phyloP scores from a whole-genome alignment of 352 stramenopile species.

The Phytophthora europaea region DNA sequence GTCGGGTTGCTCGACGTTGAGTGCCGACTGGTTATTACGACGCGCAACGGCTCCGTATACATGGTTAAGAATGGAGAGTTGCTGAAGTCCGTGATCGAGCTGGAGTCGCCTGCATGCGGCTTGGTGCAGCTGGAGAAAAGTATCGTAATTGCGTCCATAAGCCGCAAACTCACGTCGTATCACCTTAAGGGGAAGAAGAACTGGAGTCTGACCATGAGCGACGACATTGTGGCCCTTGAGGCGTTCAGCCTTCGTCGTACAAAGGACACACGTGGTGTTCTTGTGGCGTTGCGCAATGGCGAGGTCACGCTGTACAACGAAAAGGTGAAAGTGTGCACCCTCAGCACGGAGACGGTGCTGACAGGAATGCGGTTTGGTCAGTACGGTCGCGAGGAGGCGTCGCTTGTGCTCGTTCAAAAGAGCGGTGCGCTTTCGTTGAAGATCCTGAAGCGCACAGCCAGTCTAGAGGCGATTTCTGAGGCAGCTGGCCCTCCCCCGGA shows the following conservation, averaged over 20 bases:
- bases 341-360: slow-evolving; percentile 70
- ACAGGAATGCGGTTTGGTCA: slow-evolving; percentile 90
- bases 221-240: slow-evolving; percentile 87
- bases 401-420: slow-evolving; percentile 84
- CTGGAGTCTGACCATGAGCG: slow-evolving; percentile 87
- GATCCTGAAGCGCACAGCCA: slow-evolving; percentile 91
- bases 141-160: slow-evolving; percentile 91
- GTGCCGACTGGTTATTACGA: slow-evolving; percentile 88
- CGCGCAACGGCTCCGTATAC: slow-evolving; percentile 87
- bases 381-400: slow-evolving; percentile 91
- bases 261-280: slow-evolving; percentile 79
- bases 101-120: slow-evolving; percentile 81
- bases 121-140: slow-evolving; percentile 86
- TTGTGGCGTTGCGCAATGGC: slow-evolving; percentile 88
- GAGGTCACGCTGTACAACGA: slow-evolving; percentile 92
- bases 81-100: slow-evolving; percentile 87
- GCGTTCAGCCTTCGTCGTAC: slow-evolving; percentile 76
- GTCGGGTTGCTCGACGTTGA: slow-evolving; percentile 86
- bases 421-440: slow-evolving; percentile 85
- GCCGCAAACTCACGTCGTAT: slow-evolving; percentile 88
- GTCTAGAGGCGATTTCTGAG: slow-evolving; percentile 79
- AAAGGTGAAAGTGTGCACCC: slow-evolving; percentile 84
- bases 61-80: slow-evolving; percentile 94
- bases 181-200: slow-evolving; percentile 94
- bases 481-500: slow-evolving; percentile 83